Conservation (phyloP, 345 rosid species). For the Aquilaria sinensis region DNA sequence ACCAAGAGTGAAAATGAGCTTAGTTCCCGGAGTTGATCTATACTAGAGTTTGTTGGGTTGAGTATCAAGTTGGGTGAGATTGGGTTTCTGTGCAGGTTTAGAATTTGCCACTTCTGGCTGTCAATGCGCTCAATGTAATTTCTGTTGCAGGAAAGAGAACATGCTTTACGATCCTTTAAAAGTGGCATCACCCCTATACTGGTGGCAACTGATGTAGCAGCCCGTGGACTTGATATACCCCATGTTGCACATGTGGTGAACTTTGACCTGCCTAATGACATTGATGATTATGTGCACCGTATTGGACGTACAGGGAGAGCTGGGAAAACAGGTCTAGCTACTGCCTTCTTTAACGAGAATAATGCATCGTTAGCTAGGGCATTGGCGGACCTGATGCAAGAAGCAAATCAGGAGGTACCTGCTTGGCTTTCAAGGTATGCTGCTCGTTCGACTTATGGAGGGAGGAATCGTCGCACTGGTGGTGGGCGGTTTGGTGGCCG, state of each 20-base stretch:
- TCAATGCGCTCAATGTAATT: background rate
- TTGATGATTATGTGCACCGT: slow-evolving; percentile 95
- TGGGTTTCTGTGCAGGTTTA: no score
- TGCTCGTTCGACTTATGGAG: slow-evolving; percentile 55
- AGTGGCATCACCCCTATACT: slow-evolving; percentile 84
- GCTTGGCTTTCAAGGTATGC: slow-evolving; percentile 86
- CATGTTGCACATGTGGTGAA: slow-evolving; percentile 93
- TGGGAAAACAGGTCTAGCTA: slow-evolving; percentile 85
- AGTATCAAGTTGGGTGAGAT: no score
- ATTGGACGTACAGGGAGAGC: slow-evolving; percentile 99
- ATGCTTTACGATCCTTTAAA: slow-evolving; percentile 76
- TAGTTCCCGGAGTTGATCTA: no score
- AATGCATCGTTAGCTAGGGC: slow-evolving; percentile 67
- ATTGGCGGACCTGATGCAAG: slow-evolving; percentile 80
- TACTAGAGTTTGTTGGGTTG: no score
- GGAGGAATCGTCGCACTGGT: slow-evolving; percentile 70
- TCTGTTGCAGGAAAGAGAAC: slow-evolving; percentile 81
- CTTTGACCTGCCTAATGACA: slow-evolving; percentile 94
- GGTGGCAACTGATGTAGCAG: slow-evolving; percentile 97
- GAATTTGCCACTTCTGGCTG: no score
- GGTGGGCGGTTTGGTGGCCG: slow-evolving; percentile 93
- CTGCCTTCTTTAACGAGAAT: slow-evolving; percentile 90
- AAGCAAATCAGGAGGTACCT: slow-evolving; percentile 94
- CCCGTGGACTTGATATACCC: slow-evolving; percentile 95
- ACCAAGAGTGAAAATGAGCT: no score